These are phyloP conservation scores for Dalbergia cultrata DNA, from an alignment of 306 rosid species.

Conservation along the genomic window DNA sequence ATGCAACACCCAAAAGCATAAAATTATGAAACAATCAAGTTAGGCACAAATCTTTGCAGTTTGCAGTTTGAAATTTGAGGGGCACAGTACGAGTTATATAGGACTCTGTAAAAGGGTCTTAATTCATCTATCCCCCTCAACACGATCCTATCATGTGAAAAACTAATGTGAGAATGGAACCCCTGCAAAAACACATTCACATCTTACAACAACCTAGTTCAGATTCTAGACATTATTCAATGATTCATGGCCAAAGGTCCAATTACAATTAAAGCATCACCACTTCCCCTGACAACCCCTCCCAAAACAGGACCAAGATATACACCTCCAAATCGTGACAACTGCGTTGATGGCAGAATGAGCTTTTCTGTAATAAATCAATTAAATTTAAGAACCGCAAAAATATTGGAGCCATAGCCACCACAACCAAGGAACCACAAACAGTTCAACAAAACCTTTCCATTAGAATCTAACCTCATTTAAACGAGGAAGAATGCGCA, in stretches of 20 bases:
- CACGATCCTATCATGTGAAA: slow-evolving; percentile 22
- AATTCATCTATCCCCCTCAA: not conserved
- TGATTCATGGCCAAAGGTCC: slow-evolving; percentile 9
- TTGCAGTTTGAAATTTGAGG: not conserved
- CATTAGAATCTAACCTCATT: slow-evolving; percentile 76
- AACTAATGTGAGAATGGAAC: slow-evolving; percentile 1
- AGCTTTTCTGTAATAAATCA: slow-evolving; percentile 16
- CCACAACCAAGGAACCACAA: slow-evolving; percentile 16
- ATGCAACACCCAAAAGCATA: not conserved
- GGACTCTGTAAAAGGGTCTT: slow-evolving; percentile 11
- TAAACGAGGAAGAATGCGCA: slow-evolving; percentile 93
- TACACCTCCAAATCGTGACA: not conserved
- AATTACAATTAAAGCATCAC: slow-evolving; percentile 13
- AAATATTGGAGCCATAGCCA: slow-evolving; percentile 8
- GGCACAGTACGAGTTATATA: not conserved
- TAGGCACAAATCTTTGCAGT: not conserved
- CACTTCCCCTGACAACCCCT: not conserved
- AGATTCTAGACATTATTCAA: not conserved
- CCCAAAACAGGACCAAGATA: slow-evolving; percentile 1
- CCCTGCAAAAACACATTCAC: not conserved
- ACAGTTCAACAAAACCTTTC: slow-evolving; percentile 34
- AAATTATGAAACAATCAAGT: not conserved
- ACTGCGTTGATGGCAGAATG: not conserved
- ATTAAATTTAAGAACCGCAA: slow-evolving; percentile 13
- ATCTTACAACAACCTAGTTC: slow-evolving; percentile 9